Evolutionary conservation across 2,329 filamentous ascomycete species (phyloP), one percentile per base, ranked within the genome.

Genomic region (Fusarium decemcellulare): DNA sequence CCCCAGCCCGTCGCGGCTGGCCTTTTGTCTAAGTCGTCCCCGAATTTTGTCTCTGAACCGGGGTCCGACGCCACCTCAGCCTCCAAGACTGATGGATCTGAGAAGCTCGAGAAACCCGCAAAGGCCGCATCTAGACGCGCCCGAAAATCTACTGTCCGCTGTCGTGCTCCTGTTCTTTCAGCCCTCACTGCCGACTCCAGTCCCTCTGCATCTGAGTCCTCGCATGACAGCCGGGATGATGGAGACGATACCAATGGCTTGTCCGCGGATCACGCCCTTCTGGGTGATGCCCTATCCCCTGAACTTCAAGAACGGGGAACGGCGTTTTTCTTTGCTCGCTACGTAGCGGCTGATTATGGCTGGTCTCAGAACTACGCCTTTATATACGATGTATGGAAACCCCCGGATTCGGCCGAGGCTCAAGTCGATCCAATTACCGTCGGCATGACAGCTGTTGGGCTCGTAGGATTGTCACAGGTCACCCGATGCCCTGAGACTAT

Each of bases 371-470:
- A 85, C 59, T 86, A 87, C 56, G 83, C 86, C 67, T 87, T 85
- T 71, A 78, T 88, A 59, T 84, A 82, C 59, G 84, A 88, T 42
- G 78, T 88, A 8, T 86, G 85, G 85, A 84, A 81, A 61, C 84
- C 85, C 1, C 79, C 77, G 8, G 74, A 74, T n/a, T 73, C 76
- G 6, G 64, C 67, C 10, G 68, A 77, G 4, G 75, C 78, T 6
- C 73, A 76, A 30, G 74, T 81, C 12, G 86, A 87, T 68, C 79
- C 83, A 11, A 82, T 86, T 23, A 80, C 86, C 27, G 82, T 85
- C 16, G 85, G 85, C 68, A 86, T 88, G 79, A 83, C 83, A 12
- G 86, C 87, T 6, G 86, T 88, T 8, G 87, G 87, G 14, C 78
- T 89, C 8, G 83, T 85, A 34, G 85, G 85, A 8, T 78, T 87